Percentiles rank a stretch among this genome's conserved stretches.
Evolutionary conservation across 2,329 filamentous ascomycete genomes (phyloP).

Genomic region (Fusarium sulawesiense): DNA sequence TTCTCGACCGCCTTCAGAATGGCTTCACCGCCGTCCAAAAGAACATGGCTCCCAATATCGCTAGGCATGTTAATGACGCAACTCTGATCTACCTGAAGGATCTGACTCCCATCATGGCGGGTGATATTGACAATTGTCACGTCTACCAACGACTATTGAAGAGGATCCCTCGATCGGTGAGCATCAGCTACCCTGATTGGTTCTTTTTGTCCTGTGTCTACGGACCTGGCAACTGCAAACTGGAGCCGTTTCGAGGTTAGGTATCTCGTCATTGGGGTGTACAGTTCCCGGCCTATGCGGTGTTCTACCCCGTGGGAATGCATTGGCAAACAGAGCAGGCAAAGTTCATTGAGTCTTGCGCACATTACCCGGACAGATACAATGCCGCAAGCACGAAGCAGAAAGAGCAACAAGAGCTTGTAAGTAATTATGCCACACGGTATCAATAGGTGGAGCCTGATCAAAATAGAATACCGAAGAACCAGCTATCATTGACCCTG

Average conservation of each 20-base stretch:
- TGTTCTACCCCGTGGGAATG: neutral
- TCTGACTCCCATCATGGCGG: neutral
- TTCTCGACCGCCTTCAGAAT: neutral
- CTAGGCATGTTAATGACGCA: fast-evolving
- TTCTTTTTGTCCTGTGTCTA: neutral
- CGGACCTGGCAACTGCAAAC: too few relatives aligned
- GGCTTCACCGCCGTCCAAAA: neutral
- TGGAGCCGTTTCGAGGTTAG: neutral
- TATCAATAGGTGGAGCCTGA: neutral
- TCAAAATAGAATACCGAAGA: neutral
- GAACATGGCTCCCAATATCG: neutral
- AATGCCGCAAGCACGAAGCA: neutral
- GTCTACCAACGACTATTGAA: fast-evolving
- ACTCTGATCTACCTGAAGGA: neutral
- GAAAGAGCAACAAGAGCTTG: neutral
- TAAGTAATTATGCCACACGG: neutral
- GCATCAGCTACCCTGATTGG: neutral
- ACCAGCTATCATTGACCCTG: neutral
- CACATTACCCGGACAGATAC: fast-evolving
- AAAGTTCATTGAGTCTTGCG: neutral
- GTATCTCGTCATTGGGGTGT: neutral
- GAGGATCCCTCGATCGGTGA: fast-evolving
- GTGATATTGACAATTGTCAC: neutral
- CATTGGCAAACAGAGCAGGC: neutral
- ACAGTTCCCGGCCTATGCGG: neutral